Evolutionary conservation across 2,329 filamentous ascomycete genomes (phyloP).

Genomic region (Microcyclosporella mali): DNA sequence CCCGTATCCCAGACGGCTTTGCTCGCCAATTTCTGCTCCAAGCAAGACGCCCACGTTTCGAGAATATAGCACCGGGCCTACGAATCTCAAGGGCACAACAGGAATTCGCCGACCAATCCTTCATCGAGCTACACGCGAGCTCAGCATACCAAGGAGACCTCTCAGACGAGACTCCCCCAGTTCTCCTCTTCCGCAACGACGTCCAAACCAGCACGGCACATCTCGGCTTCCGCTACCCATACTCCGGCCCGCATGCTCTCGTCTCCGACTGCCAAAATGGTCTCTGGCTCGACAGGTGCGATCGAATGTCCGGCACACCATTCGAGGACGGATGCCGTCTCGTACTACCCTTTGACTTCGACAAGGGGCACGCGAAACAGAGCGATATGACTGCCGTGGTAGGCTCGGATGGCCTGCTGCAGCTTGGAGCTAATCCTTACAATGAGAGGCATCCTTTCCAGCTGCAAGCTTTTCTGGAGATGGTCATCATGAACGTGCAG

Average conservation of each 20-base stretch:
- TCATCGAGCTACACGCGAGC: not conserved
- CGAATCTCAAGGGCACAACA: not conserved
- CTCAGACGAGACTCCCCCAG: slow-evolving; percentile 1
- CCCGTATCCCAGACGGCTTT: slow-evolving; percentile 9
- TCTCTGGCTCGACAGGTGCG: not conserved
- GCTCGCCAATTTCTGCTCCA: slow-evolving; percentile 7
- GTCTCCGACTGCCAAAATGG: not conserved
- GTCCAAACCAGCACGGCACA: not conserved
- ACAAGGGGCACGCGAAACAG: slow-evolving; percentile 2
- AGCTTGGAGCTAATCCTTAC: slow-evolving; percentile 11
- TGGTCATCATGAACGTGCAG: slow-evolving; percentile 6
- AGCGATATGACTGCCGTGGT: slow-evolving; percentile 5
- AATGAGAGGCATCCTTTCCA: slow-evolving; percentile 6
- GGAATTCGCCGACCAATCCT: slow-evolving; percentile 1
- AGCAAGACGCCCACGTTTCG: slow-evolving; percentile 9
- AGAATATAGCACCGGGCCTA: slow-evolving; percentile 10
- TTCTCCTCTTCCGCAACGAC: slow-evolving; percentile 17
- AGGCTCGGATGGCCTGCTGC: slow-evolving; percentile 7
- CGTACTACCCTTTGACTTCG: not conserved
- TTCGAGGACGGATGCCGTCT: not conserved
- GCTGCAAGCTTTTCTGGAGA: slow-evolving; percentile 13
- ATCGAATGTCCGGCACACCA: not conserved
- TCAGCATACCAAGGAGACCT: not conserved
- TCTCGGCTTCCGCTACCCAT: not conserved
- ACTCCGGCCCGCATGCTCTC: not conserved